Conservation (phyloP, 2,329 filamentous ascomycete genomes). For the Emergomyces africanus region DNA sequence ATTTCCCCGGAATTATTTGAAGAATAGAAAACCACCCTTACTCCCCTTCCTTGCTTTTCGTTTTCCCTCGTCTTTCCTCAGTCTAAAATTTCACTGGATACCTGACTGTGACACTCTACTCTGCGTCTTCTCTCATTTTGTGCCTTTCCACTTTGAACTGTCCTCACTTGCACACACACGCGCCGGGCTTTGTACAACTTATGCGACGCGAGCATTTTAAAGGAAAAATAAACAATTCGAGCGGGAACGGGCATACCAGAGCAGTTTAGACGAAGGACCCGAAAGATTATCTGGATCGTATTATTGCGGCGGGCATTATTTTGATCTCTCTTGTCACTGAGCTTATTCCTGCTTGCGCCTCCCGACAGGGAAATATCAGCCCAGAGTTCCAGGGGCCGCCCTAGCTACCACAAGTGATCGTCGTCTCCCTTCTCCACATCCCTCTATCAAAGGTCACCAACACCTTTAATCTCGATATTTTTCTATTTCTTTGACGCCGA, state of each 20-base stretch:
- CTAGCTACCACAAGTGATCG: conserved; percentile 6
- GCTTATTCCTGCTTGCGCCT: conserved; percentile 1
- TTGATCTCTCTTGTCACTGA: conserved; percentile 1
- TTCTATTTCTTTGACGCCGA: background rate
- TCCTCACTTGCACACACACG: background rate
- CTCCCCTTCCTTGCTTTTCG: background rate
- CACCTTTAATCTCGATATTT: background rate
- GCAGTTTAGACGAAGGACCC: background rate
- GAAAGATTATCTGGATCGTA: background rate
- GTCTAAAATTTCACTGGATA: background rate
- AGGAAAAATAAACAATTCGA: conserved; percentile 1
- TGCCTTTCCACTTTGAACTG: background rate
- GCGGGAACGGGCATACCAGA: background rate
- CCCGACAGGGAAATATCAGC: conserved; percentile 1
- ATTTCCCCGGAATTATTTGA: conserved; percentile 3
- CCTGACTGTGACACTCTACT: background rate
- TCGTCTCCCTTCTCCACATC: conserved; percentile 11
- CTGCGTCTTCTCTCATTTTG: background rate
- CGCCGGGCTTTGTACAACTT: background rate
- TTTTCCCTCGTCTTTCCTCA: background rate
- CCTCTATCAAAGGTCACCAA: conserved; percentile 12
- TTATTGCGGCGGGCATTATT: background rate
- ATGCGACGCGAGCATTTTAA: background rate
- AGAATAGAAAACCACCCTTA: conserved; percentile 1
- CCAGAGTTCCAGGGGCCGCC: conserved; percentile 1